Percentiles rank a stretch among this genome's conserved stretches.
Conservation (phyloP, 1,139 yeast species). For the Taphrina sp. region DNA sequence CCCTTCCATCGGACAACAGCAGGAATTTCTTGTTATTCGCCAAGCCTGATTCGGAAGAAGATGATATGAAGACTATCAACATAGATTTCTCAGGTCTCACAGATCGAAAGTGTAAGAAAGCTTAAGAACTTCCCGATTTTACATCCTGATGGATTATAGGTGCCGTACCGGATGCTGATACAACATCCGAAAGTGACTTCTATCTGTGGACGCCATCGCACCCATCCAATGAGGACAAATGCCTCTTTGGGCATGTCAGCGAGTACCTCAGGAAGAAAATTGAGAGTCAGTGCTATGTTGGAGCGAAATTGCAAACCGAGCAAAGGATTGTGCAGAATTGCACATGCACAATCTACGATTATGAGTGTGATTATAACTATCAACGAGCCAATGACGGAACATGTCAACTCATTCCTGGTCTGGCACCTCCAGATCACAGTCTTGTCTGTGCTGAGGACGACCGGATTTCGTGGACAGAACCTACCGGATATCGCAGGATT, state of each 20-base stretch:
- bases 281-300: conserved; percentile 70
- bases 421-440: conserved; percentile 62
- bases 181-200: conserved; percentile 93
- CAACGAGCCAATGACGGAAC: conserved; percentile 71
- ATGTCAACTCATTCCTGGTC: conserved; percentile 75
- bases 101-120: conserved; percentile 36
- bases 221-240: conserved; percentile 57
- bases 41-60: conserved; percentile 48
- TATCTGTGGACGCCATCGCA: conserved; percentile 80
- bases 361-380: conserved; percentile 89
- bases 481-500: conserved; percentile 76
- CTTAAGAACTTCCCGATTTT: not conserved
- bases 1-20: conserved; percentile 88
- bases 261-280: conserved; percentile 69
- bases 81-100: conserved; percentile 72
- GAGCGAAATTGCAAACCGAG: conserved; percentile 65
- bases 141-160: too few species aligned
- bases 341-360: conserved; percentile 81
- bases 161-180: too few species aligned
- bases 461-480: conserved; percentile 65
- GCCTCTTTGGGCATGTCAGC: conserved; percentile 88
- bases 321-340: conserved; percentile 65
- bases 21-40: conserved; percentile 64
- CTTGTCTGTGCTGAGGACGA: conserved; percentile 61
- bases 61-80: conserved; percentile 46